Base-by-base conservation (phyloP, 1,139 yeast species). In the Protomyces inouyei region DNA sequence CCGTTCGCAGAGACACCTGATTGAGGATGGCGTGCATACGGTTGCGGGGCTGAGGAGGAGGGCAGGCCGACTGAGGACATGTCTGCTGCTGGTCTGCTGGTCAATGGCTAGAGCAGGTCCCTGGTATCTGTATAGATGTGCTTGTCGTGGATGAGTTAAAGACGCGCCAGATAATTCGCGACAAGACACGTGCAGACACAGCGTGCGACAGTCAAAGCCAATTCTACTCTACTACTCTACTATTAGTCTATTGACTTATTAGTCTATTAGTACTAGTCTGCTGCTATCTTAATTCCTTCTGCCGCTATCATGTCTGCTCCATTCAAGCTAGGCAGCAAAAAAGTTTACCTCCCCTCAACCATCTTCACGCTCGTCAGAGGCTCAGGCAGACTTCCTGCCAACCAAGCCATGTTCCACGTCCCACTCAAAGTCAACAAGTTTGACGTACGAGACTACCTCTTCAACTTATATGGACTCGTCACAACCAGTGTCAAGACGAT, bases 381-480 rank as follows among this genome's bases (percentile, higher is more conserved):
- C 14, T 57, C 68, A 35, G 53, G 65, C 32, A 46, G 59, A 35
- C 67, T 68, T 16, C 67, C 67, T 10, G 71, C 72, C 16, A 69
- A 69, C 65, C 68, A 66, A 32, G 72, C 72, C 23, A 66, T 65
- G 43, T 70, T 70, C 63, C 63, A 66, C 16, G 72, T 70, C 16
- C 72, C 72, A 6, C 60, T 65, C 23, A 64, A 65, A 37, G 70
- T 70, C 66, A 71, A 71, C 65, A 71, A 71, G 55, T 69, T 71
- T 38, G 72, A 69, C 53, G 67, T 71, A 18, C 67, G 72, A 3
- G 73, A 71, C 55, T 71, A 71, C 55, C 66, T 71, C 35, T 70
- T 64, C 61, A 68, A 70, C 53, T 66, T 71, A 38, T 71, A 71
- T 57, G 71, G 71, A 8, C 67, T 71, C 37, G 66, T 68, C 23